Evolutionary conservation across 2,329 filamentous ascomycete genomes (phyloP).

Genomic region (Alternaria gansuensis): DNA sequence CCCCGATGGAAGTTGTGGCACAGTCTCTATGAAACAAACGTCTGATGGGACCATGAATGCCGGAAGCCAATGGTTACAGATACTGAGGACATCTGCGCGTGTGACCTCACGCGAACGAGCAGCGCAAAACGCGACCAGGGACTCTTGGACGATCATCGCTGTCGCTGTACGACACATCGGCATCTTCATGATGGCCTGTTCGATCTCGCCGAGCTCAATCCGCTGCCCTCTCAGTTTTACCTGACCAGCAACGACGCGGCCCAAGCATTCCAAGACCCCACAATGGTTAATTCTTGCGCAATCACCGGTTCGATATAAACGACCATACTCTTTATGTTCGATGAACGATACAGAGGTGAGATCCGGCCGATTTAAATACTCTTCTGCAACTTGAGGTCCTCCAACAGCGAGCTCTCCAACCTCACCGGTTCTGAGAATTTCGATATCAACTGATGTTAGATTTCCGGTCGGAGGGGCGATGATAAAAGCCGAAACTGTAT

Average conservation of each 20-base stretch:
- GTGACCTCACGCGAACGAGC: constrained; percentile 57
- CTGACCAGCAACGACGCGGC: constrained; percentile 80
- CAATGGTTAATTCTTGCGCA: constrained; percentile 73
- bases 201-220: constrained; percentile 75
- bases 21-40: constrained; percentile 67
- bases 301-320: constrained; percentile 85
- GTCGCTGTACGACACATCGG: constrained; percentile 67
- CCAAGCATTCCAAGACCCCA: constrained; percentile 82
- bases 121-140: constrained; percentile 78
- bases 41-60: constrained; percentile 84
- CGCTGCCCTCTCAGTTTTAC: constrained; percentile 87
- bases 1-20: constrained; percentile 82
- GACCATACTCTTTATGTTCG: constrained; percentile 68
- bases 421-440: constrained; percentile 70
- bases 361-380: constrained; percentile 82
- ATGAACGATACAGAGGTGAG: constrained; percentile 79
- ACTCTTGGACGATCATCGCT: constrained; percentile 72
- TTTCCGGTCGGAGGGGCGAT: constrained; percentile 58
- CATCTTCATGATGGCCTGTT: constrained; percentile 46
- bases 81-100: constrained; percentile 60
- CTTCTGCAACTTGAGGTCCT: constrained; percentile 78
- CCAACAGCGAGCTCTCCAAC: constrained; percentile 83
- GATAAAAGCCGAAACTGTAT: constrained; percentile 82
- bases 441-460: constrained; percentile 47
- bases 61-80: constrained; percentile 79